These are phyloP conservation scores for Leccinum disarticulatum DNA, from an alignment of 768 basidiomycete genomes.

Conservation along the genomic window DNA sequence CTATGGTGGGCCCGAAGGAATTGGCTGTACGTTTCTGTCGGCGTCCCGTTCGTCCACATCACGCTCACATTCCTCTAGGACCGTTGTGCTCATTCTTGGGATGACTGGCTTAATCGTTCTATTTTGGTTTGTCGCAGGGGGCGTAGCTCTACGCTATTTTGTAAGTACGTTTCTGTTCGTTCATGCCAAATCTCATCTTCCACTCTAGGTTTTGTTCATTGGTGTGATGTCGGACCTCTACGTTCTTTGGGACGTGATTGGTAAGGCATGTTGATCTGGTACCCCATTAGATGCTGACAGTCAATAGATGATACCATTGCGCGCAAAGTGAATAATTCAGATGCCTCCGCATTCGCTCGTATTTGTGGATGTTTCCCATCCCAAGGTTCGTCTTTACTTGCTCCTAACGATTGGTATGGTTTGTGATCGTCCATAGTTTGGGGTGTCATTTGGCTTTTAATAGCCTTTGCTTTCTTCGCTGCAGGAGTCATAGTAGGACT, in stretches of 20 bases:
- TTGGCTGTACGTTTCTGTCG: constrained; percentile 52
- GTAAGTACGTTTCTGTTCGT: constrained; percentile 39
- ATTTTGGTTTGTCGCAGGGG: constrained; percentile 81
- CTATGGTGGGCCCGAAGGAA: constrained; percentile 85
- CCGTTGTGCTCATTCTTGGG: constrained; percentile 75
- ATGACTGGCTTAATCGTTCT: constrained; percentile 78
- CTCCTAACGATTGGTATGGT: background rate
- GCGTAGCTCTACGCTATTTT: constrained; percentile 74
- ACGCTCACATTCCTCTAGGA: constrained; percentile 39
- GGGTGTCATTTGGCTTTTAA: constrained; percentile 86
- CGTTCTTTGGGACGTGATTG: constrained; percentile 85
- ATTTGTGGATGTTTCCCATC: constrained; percentile 87
- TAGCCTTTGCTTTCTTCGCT: constrained; percentile 73
- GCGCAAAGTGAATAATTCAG: constrained; percentile 82
- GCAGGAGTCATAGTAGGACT: constrained; percentile 76
- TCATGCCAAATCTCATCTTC: background rate
- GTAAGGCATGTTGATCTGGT: constrained; percentile 35
- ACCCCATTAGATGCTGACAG: background rate
- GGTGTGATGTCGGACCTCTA: constrained; percentile 89
- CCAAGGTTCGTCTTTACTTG: constrained; percentile 46
- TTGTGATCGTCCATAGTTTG: constrained; percentile 51
- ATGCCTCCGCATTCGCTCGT: constrained; percentile 81
- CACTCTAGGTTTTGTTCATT: constrained; percentile 67
- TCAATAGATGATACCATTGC: constrained; percentile 75
- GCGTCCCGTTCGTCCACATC: background rate